Conservation (phyloP, 2,329 filamentous ascomycete species). For the Clonostachys rhizophaga region DNA sequence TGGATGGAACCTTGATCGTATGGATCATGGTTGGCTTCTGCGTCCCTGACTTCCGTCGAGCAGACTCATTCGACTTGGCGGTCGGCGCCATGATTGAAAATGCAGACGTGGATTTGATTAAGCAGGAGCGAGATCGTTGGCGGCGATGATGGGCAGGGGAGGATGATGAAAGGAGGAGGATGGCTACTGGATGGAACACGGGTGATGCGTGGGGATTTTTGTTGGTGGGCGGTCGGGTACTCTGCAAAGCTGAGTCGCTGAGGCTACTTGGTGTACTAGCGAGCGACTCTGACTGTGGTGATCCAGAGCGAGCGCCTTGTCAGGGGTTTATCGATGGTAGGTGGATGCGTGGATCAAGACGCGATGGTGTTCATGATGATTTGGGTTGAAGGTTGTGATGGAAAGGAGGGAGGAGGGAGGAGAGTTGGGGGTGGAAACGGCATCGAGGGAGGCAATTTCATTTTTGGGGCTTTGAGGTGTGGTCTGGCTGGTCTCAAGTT, state of each 20-base stretch:
- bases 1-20: slow-evolving; percentile 46
- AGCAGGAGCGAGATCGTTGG: neutral
- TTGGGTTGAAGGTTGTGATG: neutral
- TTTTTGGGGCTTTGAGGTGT: neutral
- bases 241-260: neutral
- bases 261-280: neutral
- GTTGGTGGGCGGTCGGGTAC: too few relatives aligned
- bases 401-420: neutral
- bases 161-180: neutral
- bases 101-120: neutral
- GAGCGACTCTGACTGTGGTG: neutral
- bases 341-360: neutral
- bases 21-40: slow-evolving; percentile 34
- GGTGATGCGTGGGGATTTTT: neutral
- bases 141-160: neutral
- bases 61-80: slow-evolving; percentile 22
- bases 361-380: neutral
- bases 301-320: neutral
- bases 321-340: neutral
- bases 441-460: neutral
- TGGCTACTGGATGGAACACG: neutral
- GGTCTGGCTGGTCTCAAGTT: neutral
- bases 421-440: neutral
- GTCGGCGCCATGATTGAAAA: slow-evolving; percentile 23
- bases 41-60: slow-evolving; percentile 28